phyloP scores from a whole-genome alignment of 139 green algal genomes.

The Chlorella ohadii region DNA sequence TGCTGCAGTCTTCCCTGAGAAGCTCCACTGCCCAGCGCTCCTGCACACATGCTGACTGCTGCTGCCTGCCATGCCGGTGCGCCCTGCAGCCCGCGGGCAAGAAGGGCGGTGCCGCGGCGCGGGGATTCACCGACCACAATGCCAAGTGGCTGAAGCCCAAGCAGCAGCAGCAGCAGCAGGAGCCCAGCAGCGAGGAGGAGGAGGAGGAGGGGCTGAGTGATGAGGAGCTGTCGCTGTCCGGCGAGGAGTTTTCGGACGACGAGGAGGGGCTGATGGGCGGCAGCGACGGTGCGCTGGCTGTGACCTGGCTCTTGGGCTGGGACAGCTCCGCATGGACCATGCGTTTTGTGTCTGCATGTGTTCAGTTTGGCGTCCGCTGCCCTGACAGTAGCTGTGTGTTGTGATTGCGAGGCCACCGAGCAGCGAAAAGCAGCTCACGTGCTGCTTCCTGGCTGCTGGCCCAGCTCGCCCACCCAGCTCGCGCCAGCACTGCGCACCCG shows the following conservation, averaged over 20 bases:
- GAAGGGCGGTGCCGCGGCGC: not conserved
- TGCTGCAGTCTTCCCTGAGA: not conserved
- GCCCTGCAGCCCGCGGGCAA: not conserved
- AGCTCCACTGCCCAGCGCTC: too few relatives aligned
- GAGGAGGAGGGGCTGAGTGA: slow-evolving; percentile 26
- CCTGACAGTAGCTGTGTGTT: too few relatives aligned
- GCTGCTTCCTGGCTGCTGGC: too few relatives aligned
- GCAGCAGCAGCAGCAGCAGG: slow-evolving; percentile 11
- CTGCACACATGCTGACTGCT: not conserved
- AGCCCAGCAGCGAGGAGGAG: slow-evolving; percentile 37
- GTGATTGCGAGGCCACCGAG: too few relatives aligned
- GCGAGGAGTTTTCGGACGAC: slow-evolving; percentile 24
- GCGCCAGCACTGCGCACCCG: too few relatives aligned
- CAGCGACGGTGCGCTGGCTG: slow-evolving; percentile 8
- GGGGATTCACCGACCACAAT: slow-evolving; percentile 78
- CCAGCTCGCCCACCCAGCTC: too few relatives aligned
- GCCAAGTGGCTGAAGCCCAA: slow-evolving; percentile 80
- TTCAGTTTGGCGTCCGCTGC: too few relatives aligned
- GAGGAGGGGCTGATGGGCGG: slow-evolving; percentile 10
- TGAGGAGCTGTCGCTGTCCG: slow-evolving; percentile 36
- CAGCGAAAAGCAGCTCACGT: too few relatives aligned
- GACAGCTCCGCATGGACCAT: not conserved
- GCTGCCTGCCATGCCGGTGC: not conserved
- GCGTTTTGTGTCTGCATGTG: too few relatives aligned
- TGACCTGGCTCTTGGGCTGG: not conserved